Percentiles rank a stretch among this genome's conserved stretches.
These are phyloP conservation scores for Camellia lanceoleosa DNA, from an alignment of 148 eudicot species.

Conservation along the genomic window DNA sequence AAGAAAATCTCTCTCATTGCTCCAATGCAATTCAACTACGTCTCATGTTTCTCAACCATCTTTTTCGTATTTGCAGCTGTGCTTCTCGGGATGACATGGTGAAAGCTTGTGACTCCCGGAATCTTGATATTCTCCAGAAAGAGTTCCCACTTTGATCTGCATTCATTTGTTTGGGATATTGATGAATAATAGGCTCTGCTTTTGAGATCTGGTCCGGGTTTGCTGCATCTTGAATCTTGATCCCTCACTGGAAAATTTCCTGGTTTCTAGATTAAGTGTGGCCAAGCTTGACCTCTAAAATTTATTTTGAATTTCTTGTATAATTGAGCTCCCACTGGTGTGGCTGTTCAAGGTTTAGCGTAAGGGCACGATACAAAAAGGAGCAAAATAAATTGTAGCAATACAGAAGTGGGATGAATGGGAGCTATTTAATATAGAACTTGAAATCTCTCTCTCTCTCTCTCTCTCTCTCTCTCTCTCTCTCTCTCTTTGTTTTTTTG, in stretches of 20 bases:
- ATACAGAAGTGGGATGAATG: background rate
- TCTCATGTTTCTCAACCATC: conserved; percentile 3
- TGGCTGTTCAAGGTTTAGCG: background rate
- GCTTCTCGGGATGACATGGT: conserved; percentile 93
- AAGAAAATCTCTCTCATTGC: background rate
- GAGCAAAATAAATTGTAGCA: background rate
- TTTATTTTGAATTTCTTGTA: background rate
- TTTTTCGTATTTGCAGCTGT: conserved; percentile 47
- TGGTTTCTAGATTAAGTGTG: background rate
- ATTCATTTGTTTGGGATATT: background rate
- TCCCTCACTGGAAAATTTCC: background rate
- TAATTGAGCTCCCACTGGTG: background rate
- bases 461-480: no score
- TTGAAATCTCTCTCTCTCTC: background rate
- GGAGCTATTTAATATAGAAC: background rate
- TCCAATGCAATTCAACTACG: background rate
- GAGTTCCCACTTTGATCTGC: conserved; percentile 73
- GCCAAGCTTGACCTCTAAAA: background rate
- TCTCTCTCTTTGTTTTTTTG: no score
- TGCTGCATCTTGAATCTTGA: no score
- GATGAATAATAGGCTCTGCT: background rate
- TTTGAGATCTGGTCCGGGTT: background rate
- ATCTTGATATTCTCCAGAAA: conserved; percentile 83
- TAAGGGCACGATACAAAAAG: background rate
- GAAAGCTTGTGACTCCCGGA: conserved; percentile 83